Base-by-base conservation (phyloP, 2,329 filamentous ascomycete species). In the Aspergillus pseudoterreus region DNA sequence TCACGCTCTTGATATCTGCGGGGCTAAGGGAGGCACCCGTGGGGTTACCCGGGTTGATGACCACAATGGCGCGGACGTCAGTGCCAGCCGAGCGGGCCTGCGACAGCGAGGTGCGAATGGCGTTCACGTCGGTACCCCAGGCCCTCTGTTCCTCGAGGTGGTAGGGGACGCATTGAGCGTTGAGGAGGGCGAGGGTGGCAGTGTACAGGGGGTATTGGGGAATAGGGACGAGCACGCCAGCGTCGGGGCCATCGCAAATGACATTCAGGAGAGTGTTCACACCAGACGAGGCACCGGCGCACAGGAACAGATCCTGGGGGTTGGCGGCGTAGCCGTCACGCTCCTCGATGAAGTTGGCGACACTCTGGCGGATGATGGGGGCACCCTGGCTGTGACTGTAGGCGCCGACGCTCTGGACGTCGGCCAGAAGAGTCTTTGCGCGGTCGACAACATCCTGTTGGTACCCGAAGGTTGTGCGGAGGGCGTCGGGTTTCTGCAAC, bases 131-230 rank as follows among this genome's bases (percentile, higher is more conserved):
- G 44, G 92, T 97, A 56, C 89, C 88, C 94, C 94, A 99, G 57
- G 83, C 81, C 63, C 85, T 83, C 59, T 83, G 76, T 76, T 99
- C 94, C 62, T 97, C 88, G 45, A 99, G 84, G 74, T 90, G 88
- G 78, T 99, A 99, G 35, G 94, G 92, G 24, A 99, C 94, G 67
- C 87, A 89, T 51, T 82, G 84, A 48, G 92, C 90, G 71, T 96
- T 83, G 54, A 97, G 82, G 43, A 99, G 76, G 47, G 91, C 79
- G 56, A 99, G 82, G 1, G 92, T 94, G 22, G 94, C 94, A 8
- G 92, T 97, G 78, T 99, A 99, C 45, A 99, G 86, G 21, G 94
- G 94, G 73, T 99, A 99, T 74, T 99, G 94, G 6, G 94, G 94
- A 62, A 99, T 97, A 21, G 92, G 94, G 17, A 97, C 87, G 56